phyloP scores from a whole-genome alignment of 1,139 yeast genomes.

The Pichia terricola region DNA sequence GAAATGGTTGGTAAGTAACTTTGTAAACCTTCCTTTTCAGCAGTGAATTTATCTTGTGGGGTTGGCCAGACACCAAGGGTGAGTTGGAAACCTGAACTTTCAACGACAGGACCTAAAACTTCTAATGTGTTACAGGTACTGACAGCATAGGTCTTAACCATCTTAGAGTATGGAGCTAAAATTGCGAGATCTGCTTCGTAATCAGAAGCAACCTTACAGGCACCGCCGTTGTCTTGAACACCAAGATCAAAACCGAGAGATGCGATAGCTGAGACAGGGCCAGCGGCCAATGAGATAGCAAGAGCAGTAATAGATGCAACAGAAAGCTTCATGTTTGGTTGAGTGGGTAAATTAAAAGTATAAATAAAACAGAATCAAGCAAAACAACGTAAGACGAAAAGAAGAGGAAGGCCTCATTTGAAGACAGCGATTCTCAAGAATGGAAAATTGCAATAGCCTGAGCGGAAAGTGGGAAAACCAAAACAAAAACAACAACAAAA shows the following conservation, averaged over 20 bases:
- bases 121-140: slow-evolving; percentile 83
- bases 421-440: too few relatives aligned
- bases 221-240: slow-evolving; percentile 57
- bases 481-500: too few relatives aligned
- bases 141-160: slow-evolving; percentile 75
- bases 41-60: slow-evolving; percentile 61
- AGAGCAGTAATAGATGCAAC: slow-evolving; percentile 21
- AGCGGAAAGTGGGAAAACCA: too few relatives aligned
- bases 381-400: too few relatives aligned
- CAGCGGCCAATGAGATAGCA: slow-evolving; percentile 24
- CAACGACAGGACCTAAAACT: slow-evolving; percentile 79
- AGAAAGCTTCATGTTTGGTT: slow-evolving; percentile 18
- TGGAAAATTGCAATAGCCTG: too few relatives aligned
- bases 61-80: slow-evolving; percentile 89
- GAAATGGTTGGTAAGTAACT: slow-evolving; percentile 65
- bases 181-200: slow-evolving; percentile 53
- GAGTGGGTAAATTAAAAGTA: too few relatives aligned
- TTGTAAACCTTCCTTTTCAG: slow-evolving; percentile 60
- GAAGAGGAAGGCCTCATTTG: too few relatives aligned
- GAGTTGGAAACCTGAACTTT: slow-evolving; percentile 55
- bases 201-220: slow-evolving; percentile 64
- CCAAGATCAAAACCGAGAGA: slow-evolving; percentile 58
- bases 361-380: too few relatives aligned
- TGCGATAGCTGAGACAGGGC: slow-evolving; percentile 11
- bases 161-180: slow-evolving; percentile 46